A percentile compares a stretch with the other conserved stretches of the same genome.
phyloP scores from a whole-genome alignment of 495 filamentous ascomycete genomes.

The Haplographium delicatum region DNA sequence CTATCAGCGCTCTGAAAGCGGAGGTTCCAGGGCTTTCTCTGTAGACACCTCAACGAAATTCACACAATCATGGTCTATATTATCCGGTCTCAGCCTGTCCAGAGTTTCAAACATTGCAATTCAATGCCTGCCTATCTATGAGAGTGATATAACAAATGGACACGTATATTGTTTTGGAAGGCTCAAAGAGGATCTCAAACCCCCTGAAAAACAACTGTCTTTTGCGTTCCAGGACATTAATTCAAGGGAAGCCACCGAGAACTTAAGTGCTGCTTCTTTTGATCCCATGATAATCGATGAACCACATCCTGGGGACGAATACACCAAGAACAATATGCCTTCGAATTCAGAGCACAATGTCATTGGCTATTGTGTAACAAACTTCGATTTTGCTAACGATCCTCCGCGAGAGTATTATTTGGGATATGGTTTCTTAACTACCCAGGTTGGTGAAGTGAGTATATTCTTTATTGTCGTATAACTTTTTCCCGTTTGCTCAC shows the following conservation, averaged over 20 bases:
- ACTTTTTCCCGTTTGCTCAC: no score
- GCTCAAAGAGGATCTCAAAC: background rate
- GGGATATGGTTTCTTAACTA: background rate
- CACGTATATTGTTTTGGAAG: background rate
- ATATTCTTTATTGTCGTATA: no score
- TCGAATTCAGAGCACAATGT: background rate
- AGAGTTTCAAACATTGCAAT: background rate
- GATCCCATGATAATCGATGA: no score
- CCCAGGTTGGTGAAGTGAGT: background rate
- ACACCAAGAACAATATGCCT: no score
- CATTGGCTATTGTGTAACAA: background rate
- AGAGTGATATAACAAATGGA: background rate
- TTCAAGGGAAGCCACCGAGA: background rate
- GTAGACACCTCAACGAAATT: background rate
- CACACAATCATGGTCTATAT: background rate
- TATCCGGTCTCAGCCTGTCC: background rate
- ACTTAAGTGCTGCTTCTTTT: background rate
- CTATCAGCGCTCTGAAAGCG: background rate
- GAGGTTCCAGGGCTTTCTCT: background rate
- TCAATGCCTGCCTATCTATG: background rate
- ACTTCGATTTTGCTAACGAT: background rate
- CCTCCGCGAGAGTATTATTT: background rate
- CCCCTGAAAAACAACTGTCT: background rate
- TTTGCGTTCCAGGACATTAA: background rate
- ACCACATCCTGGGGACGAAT: no score